Evolutionary conservation across 805 yeast species (phyloP).

Genomic region (Myxozyma kluyveri): DNA sequence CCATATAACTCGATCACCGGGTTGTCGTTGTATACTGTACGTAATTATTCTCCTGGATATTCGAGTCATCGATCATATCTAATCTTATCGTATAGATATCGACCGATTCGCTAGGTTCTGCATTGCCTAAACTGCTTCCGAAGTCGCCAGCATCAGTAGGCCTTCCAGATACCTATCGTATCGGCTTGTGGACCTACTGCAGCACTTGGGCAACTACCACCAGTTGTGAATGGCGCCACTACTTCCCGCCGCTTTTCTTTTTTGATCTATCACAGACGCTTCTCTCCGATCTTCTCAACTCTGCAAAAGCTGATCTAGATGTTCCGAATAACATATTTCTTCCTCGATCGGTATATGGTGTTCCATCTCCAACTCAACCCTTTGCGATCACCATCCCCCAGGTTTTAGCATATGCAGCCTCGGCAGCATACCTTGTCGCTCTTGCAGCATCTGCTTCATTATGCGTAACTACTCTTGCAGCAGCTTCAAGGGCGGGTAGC

Average conservation of each 20-base stretch:
- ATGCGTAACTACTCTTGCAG: neutral
- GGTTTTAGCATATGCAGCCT: constrained; percentile 5
- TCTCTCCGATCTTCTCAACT: constrained; percentile 8
- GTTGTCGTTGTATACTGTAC: constrained; percentile 13
- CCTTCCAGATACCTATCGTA: constrained; percentile 22
- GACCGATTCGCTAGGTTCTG: constrained; percentile 20
- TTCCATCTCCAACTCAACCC: neutral
- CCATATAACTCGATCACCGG: constrained; percentile 1
- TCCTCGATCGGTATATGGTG: constrained; percentile 11
- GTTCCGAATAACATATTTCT: constrained; percentile 19
- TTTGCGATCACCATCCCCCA: constrained; percentile 7
- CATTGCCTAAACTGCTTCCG: constrained; percentile 19
- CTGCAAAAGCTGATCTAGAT: constrained; percentile 6
- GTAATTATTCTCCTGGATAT: neutral
- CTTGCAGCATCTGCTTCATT: constrained; percentile 7
- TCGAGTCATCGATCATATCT: no score
- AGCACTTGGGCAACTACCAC: neutral
- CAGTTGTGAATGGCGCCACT: constrained; percentile 15
- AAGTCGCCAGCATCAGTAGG: constrained; percentile 17
- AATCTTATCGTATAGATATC: constrained; percentile 3
- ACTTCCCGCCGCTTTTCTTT: constrained; percentile 14
- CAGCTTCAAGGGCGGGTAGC: no score
- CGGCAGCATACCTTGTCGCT: constrained; percentile 9
- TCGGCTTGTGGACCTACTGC: constrained; percentile 28
- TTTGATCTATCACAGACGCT: constrained; percentile 12